Evolutionary conservation across 306 rosid species (phyloP), one percentile per base, ranked within the genome.

Genomic region (Dalbergia cultrata): DNA sequence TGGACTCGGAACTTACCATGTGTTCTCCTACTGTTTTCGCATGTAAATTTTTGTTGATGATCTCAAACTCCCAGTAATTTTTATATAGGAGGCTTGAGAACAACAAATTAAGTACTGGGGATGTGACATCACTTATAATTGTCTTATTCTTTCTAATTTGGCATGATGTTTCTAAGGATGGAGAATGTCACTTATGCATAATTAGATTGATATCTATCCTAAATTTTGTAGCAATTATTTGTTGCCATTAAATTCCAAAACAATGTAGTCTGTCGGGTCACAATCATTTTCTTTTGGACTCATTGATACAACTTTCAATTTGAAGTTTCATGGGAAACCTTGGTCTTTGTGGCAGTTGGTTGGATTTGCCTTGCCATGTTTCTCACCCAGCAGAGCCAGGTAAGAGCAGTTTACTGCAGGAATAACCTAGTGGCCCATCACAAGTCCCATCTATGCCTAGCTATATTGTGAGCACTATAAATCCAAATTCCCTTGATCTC

Each of bases 241-340:
- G 31, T 26, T 26, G 31, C 31, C 13, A 3, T 37, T 39, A 22
- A 45, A 13, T 67, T 67, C 26, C 8, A 4, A 17, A 62, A 7
- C 18, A 76, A 54, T 16, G 34, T 70, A 11, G 37, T 74, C 22
- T 19, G 68, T 37, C 5, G 13, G 65, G 44, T 67, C 33, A 54
- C 45, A 34, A 11, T 26, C 44, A 21, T 63, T 13, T 62, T 75
- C 44, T 49, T 50, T 8, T 26, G 26, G 13, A 72, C 60, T 85
- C 17, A 33, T 7, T 86, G 76, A 57, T 78, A 6, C 31, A 39
- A 63, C 26, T 34, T 72, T 69, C 31, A 72, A 4, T 86, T 43
- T 82, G 64, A 87, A 96, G 97, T 76, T 96, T 93, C 84, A 62
- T 96, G 72, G 99, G 98, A 86, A 96, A 96, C 82, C 85, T 90